Evolutionary conservation across 2,329 filamentous ascomycete species (phyloP), one percentile per base, ranked within the genome.

Genomic region (Aurifilum marmelostoma): DNA sequence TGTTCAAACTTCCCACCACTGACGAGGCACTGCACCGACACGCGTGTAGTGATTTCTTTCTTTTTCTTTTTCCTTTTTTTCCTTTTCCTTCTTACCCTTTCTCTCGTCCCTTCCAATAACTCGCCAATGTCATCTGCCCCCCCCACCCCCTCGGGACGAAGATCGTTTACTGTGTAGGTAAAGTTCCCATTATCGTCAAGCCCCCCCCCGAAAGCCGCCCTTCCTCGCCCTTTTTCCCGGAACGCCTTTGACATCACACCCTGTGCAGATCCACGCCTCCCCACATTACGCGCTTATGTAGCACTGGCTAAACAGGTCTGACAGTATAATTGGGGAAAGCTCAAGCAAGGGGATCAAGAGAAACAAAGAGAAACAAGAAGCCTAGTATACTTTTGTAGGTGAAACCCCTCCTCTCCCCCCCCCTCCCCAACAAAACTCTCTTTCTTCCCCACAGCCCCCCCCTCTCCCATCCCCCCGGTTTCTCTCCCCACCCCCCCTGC

Each of bases 241-340:
- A 27, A 14, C n/a, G 50, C 50, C 50, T 54, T 54, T 24, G 50
- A 27, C 50, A 54, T 54, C 50, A 12, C n/a, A 3, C n/a, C n/a
- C n/a, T 54, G n/a, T 14, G 50, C n/a, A 54, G 50, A 54, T 54
- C 50, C n/a, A 54, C n/a, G 41, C n/a, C 47, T 50, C 43, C 50
- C 50, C 50, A 47, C 43, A 47, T 47, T 3, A 21, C 7, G 3
- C 2, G 11, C 18, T 27, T 16, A 4, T 2, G 50, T 34, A 8
- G 34, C 24, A n/a, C 12, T 7, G 14, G 50, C 24, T 54, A 14
- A 24, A 54, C 50, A 54, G 50, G 50, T 54, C 50, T 54, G 50
- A 54, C 50, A 27, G 50, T 54, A 54, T 54, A 27, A 27, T 54
- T 24, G 50, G n/a, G 24, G n/a, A 54, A 54, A 21, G 7, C n/a